Base-by-base conservation (phyloP, 805 yeast species). In the Lachancea lanzarotensis region DNA sequence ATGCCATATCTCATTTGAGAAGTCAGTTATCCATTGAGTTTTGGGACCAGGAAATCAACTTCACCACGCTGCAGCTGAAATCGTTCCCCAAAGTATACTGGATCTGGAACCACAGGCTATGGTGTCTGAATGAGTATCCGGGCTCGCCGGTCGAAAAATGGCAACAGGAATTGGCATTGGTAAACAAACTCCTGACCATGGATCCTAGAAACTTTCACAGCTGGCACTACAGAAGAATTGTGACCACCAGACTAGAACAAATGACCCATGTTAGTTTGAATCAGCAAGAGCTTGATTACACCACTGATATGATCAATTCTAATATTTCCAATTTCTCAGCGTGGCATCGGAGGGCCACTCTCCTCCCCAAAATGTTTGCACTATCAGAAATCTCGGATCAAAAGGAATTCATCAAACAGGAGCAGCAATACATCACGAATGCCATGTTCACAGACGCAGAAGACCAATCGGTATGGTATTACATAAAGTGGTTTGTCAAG, bases 311-410 rank as follows among this genome's bases (percentile, higher is more conserved):
- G 68, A 88, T 93, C 54, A 84, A 84, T 55, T 75, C 73, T 45
- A 85, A 93, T 63, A 87, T 90, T 46, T 85, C 96, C 32, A 93
- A 93, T 63, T 93, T 84, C 57, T 86, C 96, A 2, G 98, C 98
- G 5, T 89, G 96, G 95, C 97, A 91, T 63, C 86, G 87, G 61
- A 71, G 98, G 50, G 75, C 88, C 1, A 80, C 78, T 46, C 66
- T 90, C 47, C 73, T 91, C 11, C 79, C 81, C 2, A 65, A 65
- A 41, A 62, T 85, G 41, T 71, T 77, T 43, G 51, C 55, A 0
- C 46, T 45, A 3, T 55, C 51, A 38, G 59, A 53, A 27, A 49
- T 55, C 18, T 42, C 27, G 42, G 60, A 47, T 52, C 57, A 36
- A 40, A 43, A 52, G 53, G 49, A 53, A 0, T 70, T 80, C 41